These are phyloP conservation scores for Saturnispora hagleri DNA, from an alignment of 805 yeast species.

Conservation along the genomic window DNA sequence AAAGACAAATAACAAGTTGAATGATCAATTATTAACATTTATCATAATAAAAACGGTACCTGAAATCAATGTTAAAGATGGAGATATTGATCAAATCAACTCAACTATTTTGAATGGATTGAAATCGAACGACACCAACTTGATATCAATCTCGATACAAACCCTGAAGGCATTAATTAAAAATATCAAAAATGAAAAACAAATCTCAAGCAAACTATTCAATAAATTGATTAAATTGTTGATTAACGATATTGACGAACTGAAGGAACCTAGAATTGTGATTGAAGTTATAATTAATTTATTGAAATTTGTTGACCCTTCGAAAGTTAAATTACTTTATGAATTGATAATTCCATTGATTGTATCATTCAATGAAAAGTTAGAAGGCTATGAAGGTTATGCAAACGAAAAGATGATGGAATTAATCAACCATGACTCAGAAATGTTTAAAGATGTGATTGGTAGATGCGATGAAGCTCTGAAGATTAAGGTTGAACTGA, in stretches of 20 bases:
- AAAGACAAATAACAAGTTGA: conserved; percentile 12
- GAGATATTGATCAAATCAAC: conserved; percentile 31
- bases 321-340: conserved; percentile 19
- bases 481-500: conserved; percentile 31
- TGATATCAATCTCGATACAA: conserved; percentile 40
- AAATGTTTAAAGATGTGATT: conserved; percentile 41
- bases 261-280: conserved; percentile 30
- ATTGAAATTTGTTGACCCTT: conserved; percentile 25
- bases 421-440: conserved; percentile 37
- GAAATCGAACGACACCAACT: conserved; percentile 24
- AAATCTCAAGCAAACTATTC: conserved; percentile 36
- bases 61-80: conserved; percentile 23
- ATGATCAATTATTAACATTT: conserved; percentile 35
- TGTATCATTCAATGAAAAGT: conserved; percentile 24
- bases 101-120: conserved; percentile 30
- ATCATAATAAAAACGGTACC: conserved; percentile 36
- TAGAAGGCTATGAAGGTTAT: conserved; percentile 27
- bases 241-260: conserved; percentile 6
- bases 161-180: conserved; percentile 51
- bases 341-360: conserved; percentile 25
- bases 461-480: conserved; percentile 32
- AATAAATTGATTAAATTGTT: not conserved
- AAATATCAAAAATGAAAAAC: conserved; percentile 24
- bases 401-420: conserved; percentile 39
- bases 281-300: conserved; percentile 44